Base-by-base conservation (phyloP, 768 basidiomycete species). In the Pleurotus tuber-regium region DNA sequence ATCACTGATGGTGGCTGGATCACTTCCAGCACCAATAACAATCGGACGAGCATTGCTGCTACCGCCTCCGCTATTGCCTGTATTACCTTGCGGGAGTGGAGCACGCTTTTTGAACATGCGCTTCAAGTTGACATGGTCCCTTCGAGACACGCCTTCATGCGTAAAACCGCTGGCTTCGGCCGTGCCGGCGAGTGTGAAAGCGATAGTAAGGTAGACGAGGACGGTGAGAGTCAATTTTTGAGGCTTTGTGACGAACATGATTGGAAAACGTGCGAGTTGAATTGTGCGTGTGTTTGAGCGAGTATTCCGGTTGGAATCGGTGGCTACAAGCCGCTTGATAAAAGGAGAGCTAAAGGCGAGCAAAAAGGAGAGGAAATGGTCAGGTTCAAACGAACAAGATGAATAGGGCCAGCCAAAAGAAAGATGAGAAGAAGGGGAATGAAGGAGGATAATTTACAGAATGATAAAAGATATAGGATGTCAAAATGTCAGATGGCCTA, bases 81-180 rank as follows among this genome's bases (percentile, higher is more conserved):
- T 54, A 29, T 25, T 25, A 16, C 18, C 30, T 24, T 48, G 46
- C 1, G 77, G 72, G n/a, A n/a, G n/a, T n/a, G n/a, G n/a, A 3
- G 70, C 63, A 30, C 88, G 85, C 64, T 86, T 89, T 70, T 76
- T 87, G 58, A 90, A 63, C 64, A 91, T 68, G 60, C 88, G 85
- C 61, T 82, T 80, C 60, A 83, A 68, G 60, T 70, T 70, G 44
- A 59, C 72, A 67, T 87, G 83, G 66, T 78, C 78, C 57, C 80
- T 80, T 44, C 73, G 82, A 29, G 67, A 67, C 54, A 64, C 58
- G 19, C 57, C 55, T 24, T 48, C 46, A 14, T 48, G 46, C 25
- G 66, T 68, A 55, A 70, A 67, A 53, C 72, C 63, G 51, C 76
- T 68, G 61, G 79, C 79, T 51, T 79, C 71, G 39, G 75, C 70